Evolutionary conservation across 73 alveolate species (phyloP).

Genomic region (Paramecium octaurelia): DNA sequence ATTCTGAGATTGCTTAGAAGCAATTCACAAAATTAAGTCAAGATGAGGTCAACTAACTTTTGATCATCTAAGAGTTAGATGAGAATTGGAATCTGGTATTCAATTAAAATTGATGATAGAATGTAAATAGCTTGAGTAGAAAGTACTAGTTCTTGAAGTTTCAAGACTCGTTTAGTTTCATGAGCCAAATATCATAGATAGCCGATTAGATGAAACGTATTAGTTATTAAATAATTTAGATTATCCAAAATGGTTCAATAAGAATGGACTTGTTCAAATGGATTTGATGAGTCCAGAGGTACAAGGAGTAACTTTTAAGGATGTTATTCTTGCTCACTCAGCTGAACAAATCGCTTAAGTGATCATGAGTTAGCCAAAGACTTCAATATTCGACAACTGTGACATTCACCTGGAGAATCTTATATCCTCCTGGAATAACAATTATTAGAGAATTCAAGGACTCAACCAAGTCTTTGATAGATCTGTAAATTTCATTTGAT

Average conservation of each 20-base stretch:
- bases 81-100: background rate
- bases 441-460: background rate
- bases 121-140: background rate
- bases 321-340: background rate
- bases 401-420: slow-evolving; percentile 2
- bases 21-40: background rate
- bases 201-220: slow-evolving; percentile 7
- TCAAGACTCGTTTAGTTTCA: background rate
- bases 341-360: background rate
- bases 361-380: background rate
- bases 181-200: background rate
- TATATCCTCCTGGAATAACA: background rate
- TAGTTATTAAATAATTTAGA: background rate
- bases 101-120: background rate
- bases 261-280: background rate
- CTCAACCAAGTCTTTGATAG: background rate
- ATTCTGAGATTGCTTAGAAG: background rate
- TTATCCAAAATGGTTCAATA: slow-evolving; percentile 18
- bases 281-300: background rate
- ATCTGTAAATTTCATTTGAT: background rate
- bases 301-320: background rate
- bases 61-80: background rate
- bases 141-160: background rate
- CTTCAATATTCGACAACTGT: background rate
- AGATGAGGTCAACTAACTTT: background rate